Base-by-base conservation (phyloP, 768 basidiomycete species). In the Leccinum imitatum region DNA sequence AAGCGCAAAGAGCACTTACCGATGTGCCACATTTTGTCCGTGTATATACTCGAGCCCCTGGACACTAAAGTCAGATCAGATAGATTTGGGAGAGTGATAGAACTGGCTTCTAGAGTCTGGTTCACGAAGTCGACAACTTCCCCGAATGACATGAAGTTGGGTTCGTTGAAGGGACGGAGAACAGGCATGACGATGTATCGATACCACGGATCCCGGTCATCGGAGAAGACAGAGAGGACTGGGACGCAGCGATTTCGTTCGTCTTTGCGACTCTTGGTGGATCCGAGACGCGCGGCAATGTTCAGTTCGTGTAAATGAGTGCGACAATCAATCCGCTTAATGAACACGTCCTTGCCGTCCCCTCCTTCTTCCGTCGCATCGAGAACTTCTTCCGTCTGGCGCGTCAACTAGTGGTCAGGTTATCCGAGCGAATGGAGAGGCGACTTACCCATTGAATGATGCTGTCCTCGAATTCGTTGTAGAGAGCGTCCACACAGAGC, bases 41-140 rank as follows among this genome's bases (percentile, higher is more conserved):
- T 79, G 77, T 33, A 79, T 71, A 55, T 73, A 78, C 13, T 67
- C 60, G 4, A 78, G 58, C 1, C 72, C 75, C 76, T 77, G 39
- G 6, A 17, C n/a, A 2, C 6, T 0, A 15, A 0, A 4, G 2
- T 59, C 19, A 59, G 9, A 27, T 1, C 27, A 27, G 27, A 8
- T 27, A 27, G 1, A 27, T 9, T 2, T 2, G 7, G 3, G 1
- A 27, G 6, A n/a, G 23, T 3, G 23, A 33, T 0, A 2, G 10
- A n/a, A 10, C 31, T 3, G 9, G 61, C 72, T 57, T 72, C 73
- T 2, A 74, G 58, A 6, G 67, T 61, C 25, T 73, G 71, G 11
- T 58, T 57, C 33, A 69, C 56, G 13, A 70, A 74, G 21, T 72
- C 69, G 25, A 27, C 15, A 3, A 68, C 62, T 39, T 75, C 74